Evolutionary conservation across 495 filamentous ascomycete genomes (phyloP).

Genomic region (Podospora bellae-mahoneyi): DNA sequence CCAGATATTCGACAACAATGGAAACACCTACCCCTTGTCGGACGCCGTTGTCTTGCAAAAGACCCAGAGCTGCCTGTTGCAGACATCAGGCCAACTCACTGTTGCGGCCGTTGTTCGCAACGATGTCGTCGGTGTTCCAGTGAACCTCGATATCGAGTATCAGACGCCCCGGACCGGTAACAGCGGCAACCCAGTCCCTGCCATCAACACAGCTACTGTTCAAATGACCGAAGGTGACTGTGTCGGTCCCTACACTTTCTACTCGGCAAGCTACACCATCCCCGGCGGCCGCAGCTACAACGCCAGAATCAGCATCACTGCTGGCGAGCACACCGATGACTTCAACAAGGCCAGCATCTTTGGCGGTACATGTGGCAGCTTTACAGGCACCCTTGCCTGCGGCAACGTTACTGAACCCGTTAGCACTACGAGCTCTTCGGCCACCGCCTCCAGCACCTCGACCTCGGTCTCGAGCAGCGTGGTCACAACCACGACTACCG

Average conservation of each 20-base stretch:
- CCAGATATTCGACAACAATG: slow-evolving; percentile 46
- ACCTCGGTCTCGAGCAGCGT: slow-evolving; percentile 25
- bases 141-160: slow-evolving; percentile 46
- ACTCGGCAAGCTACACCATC: slow-evolving; percentile 46
- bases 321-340: slow-evolving; percentile 39
- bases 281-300: slow-evolving; percentile 46
- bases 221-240: slow-evolving; percentile 49
- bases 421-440: slow-evolving; percentile 18
- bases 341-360: slow-evolving; percentile 43
- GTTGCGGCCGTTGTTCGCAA: slow-evolving; percentile 49
- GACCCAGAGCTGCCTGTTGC: slow-evolving; percentile 47
- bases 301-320: slow-evolving; percentile 47
- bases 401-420: slow-evolving; percentile 19
- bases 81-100: slow-evolving; percentile 38
- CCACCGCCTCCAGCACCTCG: slow-evolving; percentile 27
- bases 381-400: slow-evolving; percentile 29
- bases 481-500: slow-evolving; percentile 21
- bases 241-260: slow-evolving; percentile 53
- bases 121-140: slow-evolving; percentile 40
- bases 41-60: slow-evolving; percentile 46
- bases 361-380: slow-evolving; percentile 39
- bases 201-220: slow-evolving; percentile 40
- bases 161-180: slow-evolving; percentile 43
- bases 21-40: slow-evolving; percentile 42
- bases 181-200: slow-evolving; percentile 47